Percentiles rank a stretch among this genome's conserved stretches.
Evolutionary conservation across 805 yeast species (phyloP).

Genomic region (Saccharomycopsis fermentans): DNA sequence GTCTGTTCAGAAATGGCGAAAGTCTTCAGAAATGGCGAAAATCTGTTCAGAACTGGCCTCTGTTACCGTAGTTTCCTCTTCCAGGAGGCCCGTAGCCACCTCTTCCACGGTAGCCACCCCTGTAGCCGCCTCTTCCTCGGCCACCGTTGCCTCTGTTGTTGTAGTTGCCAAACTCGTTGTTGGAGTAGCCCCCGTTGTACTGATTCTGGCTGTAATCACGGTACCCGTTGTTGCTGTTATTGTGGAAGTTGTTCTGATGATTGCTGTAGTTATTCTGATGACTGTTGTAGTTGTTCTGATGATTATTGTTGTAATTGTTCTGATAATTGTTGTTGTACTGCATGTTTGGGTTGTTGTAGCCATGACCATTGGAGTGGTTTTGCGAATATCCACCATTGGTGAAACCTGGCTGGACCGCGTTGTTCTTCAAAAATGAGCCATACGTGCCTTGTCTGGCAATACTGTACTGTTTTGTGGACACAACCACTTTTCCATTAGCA

Average conservation of each 20-base stretch:
- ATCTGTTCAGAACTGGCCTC: too few species aligned
- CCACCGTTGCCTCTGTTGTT: constrained; percentile 19
- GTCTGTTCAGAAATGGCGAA: too few species aligned
- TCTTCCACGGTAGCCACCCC: not conserved
- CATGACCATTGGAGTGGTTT: constrained; percentile 13
- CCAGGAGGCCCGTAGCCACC: not conserved
- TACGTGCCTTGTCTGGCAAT: constrained; percentile 11
- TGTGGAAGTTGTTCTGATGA: not conserved
- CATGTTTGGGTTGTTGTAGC: too few species aligned
- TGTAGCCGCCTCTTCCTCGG: constrained; percentile 20
- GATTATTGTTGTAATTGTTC: not conserved
- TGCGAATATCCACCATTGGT: constrained; percentile 21
- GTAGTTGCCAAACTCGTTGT: constrained; percentile 26
- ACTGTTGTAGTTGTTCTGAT: not conserved
- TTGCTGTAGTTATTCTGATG: not conserved
- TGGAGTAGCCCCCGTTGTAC: constrained; percentile 22
- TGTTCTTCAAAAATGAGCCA: not conserved
- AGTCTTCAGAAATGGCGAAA: too few species aligned
- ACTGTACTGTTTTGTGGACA: not conserved
- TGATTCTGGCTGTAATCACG: not conserved
- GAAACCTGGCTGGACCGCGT: not conserved
- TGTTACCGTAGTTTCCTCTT: too few species aligned
- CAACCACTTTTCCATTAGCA: constrained; percentile 2
- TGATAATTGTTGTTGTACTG: constrained; percentile 6
- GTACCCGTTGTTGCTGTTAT: not conserved